phyloP scores from a whole-genome alignment of 306 rosid species.

The Vigna radiata region DNA sequence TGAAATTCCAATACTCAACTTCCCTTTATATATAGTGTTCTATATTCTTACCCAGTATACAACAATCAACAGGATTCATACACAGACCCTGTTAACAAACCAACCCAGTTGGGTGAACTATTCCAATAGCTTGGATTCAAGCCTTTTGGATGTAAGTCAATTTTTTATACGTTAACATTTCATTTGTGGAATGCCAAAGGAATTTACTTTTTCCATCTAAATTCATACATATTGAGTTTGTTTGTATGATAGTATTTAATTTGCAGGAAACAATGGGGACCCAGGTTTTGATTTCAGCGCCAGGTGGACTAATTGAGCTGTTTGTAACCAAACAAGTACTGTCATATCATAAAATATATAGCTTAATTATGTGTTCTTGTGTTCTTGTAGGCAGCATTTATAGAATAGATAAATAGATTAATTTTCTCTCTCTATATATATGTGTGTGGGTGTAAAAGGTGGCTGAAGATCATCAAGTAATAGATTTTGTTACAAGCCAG shows the following conservation, averaged over 20 bases:
- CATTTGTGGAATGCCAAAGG: background rate
- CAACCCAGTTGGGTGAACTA: constrained; percentile 78
- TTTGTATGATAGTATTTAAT: constrained; percentile 7
- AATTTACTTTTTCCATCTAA: constrained; percentile 3
- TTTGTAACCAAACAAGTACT: constrained; percentile 74
- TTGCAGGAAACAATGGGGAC: constrained; percentile 81
- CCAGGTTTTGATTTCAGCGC: constrained; percentile 74
- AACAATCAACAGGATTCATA: constrained; percentile 64
- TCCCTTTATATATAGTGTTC: background rate
- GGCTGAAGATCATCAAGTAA: constrained; percentile 70
- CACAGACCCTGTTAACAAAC: constrained; percentile 71
- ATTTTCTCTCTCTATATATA: background rate
- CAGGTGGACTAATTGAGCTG: constrained; percentile 81
- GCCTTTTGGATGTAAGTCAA: constrained; percentile 56
- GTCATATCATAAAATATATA: background rate
- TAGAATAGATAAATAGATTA: background rate
- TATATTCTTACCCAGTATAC: background rate
- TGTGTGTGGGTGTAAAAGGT: constrained; percentile 53
- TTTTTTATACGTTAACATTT: background rate
- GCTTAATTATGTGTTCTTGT: background rate
- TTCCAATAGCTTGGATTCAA: constrained; percentile 57
- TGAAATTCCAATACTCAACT: background rate
- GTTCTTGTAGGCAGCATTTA: background rate
- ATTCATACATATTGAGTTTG: background rate
- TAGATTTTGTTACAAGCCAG: constrained; percentile 68